Conservation (phyloP, 352 stramenopile species). For the Blastocystis sp. region DNA sequence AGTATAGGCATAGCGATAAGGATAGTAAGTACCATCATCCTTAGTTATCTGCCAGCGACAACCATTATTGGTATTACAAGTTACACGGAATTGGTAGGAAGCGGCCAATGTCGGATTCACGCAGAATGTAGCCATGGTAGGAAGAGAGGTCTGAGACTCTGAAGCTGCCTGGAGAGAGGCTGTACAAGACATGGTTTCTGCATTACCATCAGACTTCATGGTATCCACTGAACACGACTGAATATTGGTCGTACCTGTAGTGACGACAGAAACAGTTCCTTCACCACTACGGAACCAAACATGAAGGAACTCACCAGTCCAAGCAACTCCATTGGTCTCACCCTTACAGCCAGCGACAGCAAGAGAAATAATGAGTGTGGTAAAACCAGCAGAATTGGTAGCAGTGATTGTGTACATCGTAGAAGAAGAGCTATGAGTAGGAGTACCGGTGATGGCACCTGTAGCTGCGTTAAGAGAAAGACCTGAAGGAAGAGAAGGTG, state of each 20-base stretch:
- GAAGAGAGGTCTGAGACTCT: not conserved
- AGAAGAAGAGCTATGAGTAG: not conserved
- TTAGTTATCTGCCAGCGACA: constrained; percentile 48
- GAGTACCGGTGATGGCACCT: constrained; percentile 10
- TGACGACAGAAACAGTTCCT: not conserved
- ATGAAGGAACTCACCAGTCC: constrained; percentile 60
- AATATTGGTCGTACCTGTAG: not conserved
- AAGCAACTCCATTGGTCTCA: not conserved
- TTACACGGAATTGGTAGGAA: not conserved
- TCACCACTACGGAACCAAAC: constrained; percentile 1
- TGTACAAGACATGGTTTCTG: not conserved
- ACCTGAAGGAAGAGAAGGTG: not conserved
- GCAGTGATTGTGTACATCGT: constrained; percentile 43
- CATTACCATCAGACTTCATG: constrained; percentile 18
- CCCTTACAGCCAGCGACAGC: constrained; percentile 38
- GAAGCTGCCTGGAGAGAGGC: not conserved
- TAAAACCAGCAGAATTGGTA: constrained; percentile 14
- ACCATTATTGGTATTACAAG: constrained; percentile 8
- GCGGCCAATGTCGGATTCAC: constrained; percentile 6
- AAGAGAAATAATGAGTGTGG: not conserved
- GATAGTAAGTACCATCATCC: constrained; percentile 31
- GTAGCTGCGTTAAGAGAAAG: not conserved
- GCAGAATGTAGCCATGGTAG: constrained; percentile 3
- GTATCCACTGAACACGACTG: constrained; percentile 27
- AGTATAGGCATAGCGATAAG: constrained; percentile 48